phyloP scores from a whole-genome alignment of 2,329 filamentous ascomycete species.

The Cladosporium sp. region DNA sequence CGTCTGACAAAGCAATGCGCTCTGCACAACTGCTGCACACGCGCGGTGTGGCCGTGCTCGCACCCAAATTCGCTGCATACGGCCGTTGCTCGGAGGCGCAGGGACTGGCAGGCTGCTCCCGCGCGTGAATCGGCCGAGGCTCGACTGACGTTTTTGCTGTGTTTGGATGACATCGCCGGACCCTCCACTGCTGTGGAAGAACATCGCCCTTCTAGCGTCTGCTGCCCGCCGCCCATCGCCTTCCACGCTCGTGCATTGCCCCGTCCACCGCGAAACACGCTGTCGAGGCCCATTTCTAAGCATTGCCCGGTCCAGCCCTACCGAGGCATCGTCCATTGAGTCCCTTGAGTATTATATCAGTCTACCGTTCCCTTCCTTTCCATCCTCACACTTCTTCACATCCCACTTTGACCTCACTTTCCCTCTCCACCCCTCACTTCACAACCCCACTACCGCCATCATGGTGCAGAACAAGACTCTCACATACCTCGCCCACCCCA shows the following conservation, averaged over 20 bases:
- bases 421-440: neutral
- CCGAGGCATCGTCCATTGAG: neutral
- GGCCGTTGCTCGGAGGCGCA: constrained; percentile 3
- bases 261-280: neutral
- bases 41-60: no score
- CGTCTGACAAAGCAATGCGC: no score
- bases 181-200: constrained; percentile 3
- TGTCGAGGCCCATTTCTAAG: neutral
- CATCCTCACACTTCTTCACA: neutral
- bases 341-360: neutral
- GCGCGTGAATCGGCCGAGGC: constrained; percentile 1
- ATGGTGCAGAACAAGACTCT: constrained; percentile 66
- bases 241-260: constrained; percentile 10
- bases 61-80: neutral
- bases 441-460: constrained; percentile 14
- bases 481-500: constrained; percentile 65
- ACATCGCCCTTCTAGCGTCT: neutral
- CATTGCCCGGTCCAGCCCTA: neutral
- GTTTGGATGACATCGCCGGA: constrained; percentile 8
- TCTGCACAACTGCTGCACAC: no score
- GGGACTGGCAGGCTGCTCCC: neutral
- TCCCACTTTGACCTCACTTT: neutral
- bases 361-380: neutral
- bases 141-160: neutral
- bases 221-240: neutral